Base-by-base conservation (phyloP, 495 filamentous ascomycete genomes). In the Cercophora sp. region DNA sequence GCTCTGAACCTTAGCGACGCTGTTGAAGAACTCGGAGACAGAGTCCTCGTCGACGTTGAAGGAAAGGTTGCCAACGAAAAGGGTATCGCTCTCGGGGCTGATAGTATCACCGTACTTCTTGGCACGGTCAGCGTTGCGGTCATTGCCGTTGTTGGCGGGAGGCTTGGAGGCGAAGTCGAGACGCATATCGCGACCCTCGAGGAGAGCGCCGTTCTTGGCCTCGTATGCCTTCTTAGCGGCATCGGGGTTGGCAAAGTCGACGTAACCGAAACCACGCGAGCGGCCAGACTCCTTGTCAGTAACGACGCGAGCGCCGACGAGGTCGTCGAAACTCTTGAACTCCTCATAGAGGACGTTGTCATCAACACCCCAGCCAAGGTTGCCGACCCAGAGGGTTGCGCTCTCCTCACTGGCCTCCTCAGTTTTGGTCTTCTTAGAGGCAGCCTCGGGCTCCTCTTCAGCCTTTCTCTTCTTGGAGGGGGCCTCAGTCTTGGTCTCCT, bases 211-310 rank as follows among this genome's bases (percentile, higher is more conserved):
- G 67, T 87, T 85, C 88, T 87, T 96, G 57, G 75, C 85, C 47
- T 84, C 79, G 54, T 85, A 82, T 56, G 94, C 94, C 69, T 85
- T 85, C 60, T 83, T 78, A 22, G 89, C 89, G 66, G 80, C 77
- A 39, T 80, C 81, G 57, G 79, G 72, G 52, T 73, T 81, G 61
- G 76, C 73, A 73, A 89, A 98, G 74, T 98, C 93, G 56, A 96
- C 90, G 66, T 96, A 98, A 58, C 94, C 93, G 71, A 94, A 98
- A 57, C 93, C 93, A 70, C 88, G 91, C 63, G 92, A 95, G 60
- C 89, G 87, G 52, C 88, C 87, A 63, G 77, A 80, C 22, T 83
- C 84, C 62, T 84, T 83, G 71, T 98, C 93, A 45, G 83, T 87
- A 64, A 97, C 86, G 62, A 98, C 83, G 56, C 87, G 83, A 49